phyloP scores from a whole-genome alignment of 192 early-diverging fungal species.

The Martensiomyces pterosporus region DNA sequence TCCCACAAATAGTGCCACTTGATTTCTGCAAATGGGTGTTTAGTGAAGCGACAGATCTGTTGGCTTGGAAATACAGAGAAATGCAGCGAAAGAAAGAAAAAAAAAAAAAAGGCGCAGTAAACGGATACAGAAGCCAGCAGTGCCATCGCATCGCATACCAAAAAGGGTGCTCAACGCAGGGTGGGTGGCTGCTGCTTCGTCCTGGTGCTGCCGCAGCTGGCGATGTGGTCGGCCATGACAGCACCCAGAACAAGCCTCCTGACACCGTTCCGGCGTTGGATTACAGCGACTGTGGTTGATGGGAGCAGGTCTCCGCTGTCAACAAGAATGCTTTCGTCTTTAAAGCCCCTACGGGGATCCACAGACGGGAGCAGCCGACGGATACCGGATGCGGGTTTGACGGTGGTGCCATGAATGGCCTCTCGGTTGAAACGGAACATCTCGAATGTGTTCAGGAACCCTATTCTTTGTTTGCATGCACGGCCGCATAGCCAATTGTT shows the following conservation, averaged over 20 bases:
- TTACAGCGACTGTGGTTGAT: constrained; percentile 26
- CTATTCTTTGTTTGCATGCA: no score
- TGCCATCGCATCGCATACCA: no score
- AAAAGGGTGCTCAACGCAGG: no score
- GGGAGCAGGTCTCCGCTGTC: constrained; percentile 37
- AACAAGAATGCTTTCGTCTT: constrained; percentile 25
- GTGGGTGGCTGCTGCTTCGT: no score
- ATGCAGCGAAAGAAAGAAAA: no score
- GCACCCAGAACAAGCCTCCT: constrained; percentile 39
- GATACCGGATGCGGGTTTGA: constrained; percentile 27
- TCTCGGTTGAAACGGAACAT: constrained; percentile 49
- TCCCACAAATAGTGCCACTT: constrained; percentile 9
- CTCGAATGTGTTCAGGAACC: constrained; percentile 43
- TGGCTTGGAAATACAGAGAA: no score
- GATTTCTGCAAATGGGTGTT: neutral
- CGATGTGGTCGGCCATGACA: constrained; percentile 45
- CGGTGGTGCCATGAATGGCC: constrained; percentile 26
- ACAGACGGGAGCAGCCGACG: constrained; percentile 22
- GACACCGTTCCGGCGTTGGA: constrained; percentile 20
- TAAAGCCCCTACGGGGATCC: constrained; percentile 15
- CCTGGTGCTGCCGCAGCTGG: constrained; percentile 38
- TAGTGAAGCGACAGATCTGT: neutral
- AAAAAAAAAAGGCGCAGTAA: no score
- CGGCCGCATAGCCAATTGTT: no score
- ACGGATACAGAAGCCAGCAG: no score